These are phyloP conservation scores for Halocafeteria seosinensis DNA, from an alignment of 108 stramenopile species.

Conservation along the genomic window DNA sequence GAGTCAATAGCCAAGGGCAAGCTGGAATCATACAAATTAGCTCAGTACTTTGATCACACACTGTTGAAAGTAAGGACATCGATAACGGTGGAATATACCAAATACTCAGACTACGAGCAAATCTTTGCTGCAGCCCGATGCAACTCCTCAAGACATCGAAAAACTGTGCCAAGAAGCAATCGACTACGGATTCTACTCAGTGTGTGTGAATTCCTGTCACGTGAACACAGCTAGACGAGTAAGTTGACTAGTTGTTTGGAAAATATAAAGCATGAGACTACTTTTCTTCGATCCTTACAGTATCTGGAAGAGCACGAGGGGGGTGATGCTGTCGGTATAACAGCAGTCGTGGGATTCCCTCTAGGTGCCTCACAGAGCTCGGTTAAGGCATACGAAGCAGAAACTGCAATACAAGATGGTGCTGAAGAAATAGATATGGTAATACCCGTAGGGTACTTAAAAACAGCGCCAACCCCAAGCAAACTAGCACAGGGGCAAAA, in stretches of 20 bases:
- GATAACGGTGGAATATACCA: neutral
- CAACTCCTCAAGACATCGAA: neutral
- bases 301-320: neutral
- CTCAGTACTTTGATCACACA: neutral
- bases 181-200: neutral
- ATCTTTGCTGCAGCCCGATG: neutral
- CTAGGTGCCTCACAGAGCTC: neutral
- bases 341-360: conserved; percentile 17
- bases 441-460: conserved; percentile 7
- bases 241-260: too few relatives aligned
- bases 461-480: neutral
- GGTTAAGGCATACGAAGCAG: conserved; percentile 10
- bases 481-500: too few relatives aligned
- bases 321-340: neutral
- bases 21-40: too few relatives aligned
- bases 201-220: neutral
- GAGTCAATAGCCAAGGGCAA: too few relatives aligned
- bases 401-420: conserved; percentile 7
- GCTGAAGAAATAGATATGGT: conserved; percentile 21
- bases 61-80: neutral
- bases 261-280: too few relatives aligned
- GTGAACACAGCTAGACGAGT: neutral
- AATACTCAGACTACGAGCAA: neutral
- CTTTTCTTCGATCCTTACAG: too few relatives aligned
- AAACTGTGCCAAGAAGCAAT: neutral